Conservation (phyloP, 2,329 filamentous ascomycete genomes). For the Mycosphaerella sp. region DNA sequence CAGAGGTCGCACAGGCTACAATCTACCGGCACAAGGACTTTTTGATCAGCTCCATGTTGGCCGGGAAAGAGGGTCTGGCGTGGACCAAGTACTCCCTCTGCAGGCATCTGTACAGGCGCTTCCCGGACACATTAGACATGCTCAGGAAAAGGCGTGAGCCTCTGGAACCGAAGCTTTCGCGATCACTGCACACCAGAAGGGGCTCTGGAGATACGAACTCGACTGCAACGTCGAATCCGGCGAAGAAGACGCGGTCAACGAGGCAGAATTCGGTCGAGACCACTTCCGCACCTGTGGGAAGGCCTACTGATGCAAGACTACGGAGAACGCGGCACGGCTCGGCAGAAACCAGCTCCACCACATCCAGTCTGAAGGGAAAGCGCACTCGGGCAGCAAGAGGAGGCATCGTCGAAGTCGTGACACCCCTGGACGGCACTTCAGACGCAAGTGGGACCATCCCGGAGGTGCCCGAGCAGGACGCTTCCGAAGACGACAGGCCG, state of each 20-base stretch:
- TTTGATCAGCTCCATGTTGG: constrained; percentile 41
- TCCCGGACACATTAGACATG: constrained; percentile 27
- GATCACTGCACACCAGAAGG: not conserved
- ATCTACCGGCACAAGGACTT: constrained; percentile 36
- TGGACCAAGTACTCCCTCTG: constrained; percentile 42
- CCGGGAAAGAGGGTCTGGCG: constrained; percentile 38
- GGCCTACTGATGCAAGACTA: not conserved
- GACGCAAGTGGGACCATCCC: constrained; percentile 6
- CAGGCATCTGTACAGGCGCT: constrained; percentile 36
- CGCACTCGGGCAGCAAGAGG: constrained; percentile 14
- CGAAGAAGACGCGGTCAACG: not conserved
- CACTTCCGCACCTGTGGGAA: not conserved
- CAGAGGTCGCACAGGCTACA: constrained; percentile 21
- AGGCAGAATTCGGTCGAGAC: constrained; percentile 14
- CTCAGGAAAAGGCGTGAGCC: constrained; percentile 4
- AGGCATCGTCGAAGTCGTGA: constrained; percentile 16
- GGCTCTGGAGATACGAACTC: constrained; percentile 1
- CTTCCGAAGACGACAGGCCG: constrained; percentile 3
- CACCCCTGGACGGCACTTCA: constrained; percentile 16
- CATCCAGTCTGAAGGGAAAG: constrained; percentile 24
- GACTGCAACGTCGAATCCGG: not conserved
- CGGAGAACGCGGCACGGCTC: constrained; percentile 15
- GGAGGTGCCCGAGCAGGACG: constrained; percentile 7
- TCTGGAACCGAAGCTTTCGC: constrained; percentile 5
- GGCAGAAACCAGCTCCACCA: constrained; percentile 18